Base-by-base conservation (phyloP, 805 yeast species). In the Candida methanosorbosa region DNA sequence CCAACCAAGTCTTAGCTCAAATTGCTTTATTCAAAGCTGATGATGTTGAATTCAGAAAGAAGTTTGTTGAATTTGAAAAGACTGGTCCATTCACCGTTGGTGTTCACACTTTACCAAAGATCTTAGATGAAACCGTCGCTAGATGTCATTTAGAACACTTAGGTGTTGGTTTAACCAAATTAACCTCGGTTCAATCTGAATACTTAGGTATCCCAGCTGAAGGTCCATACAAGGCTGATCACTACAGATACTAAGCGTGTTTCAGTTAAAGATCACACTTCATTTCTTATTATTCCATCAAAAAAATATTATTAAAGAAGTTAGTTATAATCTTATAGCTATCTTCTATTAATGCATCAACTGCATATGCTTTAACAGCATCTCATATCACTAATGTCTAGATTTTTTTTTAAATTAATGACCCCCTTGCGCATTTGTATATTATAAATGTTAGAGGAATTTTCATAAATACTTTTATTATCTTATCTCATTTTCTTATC, bases 1-100 rank as follows among this genome's bases (percentile, higher is more conserved):
- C 97, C 56, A 90, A 90, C 84, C 98, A 90, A 75, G 97, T 90
- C 47, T 76, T 90, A 63, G 98, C 98, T 54, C 98, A 90, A 75
- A 90, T 88, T 59, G 97, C 97, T 56, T 72, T 88, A 63, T 90
- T 73, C 94, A 90, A 87, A 68, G 78, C 94, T 56, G 58, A 80
- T 45, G 87, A 90, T 70, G 68, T 63, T 41, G 77, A 60, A 45
- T 90, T 92, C 85, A 81, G 83, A 68, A 54, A 72, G 46, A 64
- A 79, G 63, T 81, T 66, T 68, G 81, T 85, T 45, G 97, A 90
- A 75, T 90, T 92, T 66, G 74, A 84, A 63, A 84, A 83, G 74
- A 75, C 92, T 50, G 95, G 94, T 61, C 81, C 88, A 56, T 92
- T 87, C 70, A 76, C 72, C 48, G 67, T 83, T 49, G 95, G 94